Conservation (phyloP, 2,329 filamentous ascomycete genomes). For the Ceratocystis variospora region DNA sequence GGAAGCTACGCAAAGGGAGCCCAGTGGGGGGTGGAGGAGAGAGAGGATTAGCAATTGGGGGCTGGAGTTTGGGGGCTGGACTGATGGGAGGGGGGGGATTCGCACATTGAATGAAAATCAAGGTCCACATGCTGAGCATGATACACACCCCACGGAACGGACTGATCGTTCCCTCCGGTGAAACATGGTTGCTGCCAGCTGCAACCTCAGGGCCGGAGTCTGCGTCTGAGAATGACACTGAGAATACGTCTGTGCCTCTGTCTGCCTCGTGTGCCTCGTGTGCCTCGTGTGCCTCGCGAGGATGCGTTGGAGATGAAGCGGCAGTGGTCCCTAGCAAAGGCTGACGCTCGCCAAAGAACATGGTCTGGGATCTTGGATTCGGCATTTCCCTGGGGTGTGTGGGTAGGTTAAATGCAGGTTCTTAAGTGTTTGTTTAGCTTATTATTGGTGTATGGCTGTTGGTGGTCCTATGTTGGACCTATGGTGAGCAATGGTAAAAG, state of each 20-base stretch:
- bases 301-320: not conserved
- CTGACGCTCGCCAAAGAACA: not conserved
- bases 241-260: not conserved
- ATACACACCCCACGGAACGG: not conserved
- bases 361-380: not conserved
- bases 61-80: not conserved
- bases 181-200: not conserved
- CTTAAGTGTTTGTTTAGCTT: not conserved
- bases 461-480: too few relatives aligned
- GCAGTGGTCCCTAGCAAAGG: not conserved
- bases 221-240: not conserved
- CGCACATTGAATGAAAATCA: slow-evolving; percentile 18
- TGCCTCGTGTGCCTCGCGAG: not conserved
- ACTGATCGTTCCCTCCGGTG: not conserved
- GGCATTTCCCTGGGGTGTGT: not conserved
- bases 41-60: not conserved
- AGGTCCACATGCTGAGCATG: slow-evolving; percentile 11
- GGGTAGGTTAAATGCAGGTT: not conserved
- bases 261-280: not conserved
- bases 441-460: not conserved
- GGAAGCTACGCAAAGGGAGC: slow-evolving; percentile 29
- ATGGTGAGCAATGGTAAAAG: too few relatives aligned
- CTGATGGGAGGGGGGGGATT: not conserved
- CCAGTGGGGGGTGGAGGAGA: not conserved
- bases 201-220: not conserved